These are phyloP conservation scores for Claviceps pusilla DNA, from an alignment of 2,329 filamentous ascomycete species.

Conservation along the genomic window DNA sequence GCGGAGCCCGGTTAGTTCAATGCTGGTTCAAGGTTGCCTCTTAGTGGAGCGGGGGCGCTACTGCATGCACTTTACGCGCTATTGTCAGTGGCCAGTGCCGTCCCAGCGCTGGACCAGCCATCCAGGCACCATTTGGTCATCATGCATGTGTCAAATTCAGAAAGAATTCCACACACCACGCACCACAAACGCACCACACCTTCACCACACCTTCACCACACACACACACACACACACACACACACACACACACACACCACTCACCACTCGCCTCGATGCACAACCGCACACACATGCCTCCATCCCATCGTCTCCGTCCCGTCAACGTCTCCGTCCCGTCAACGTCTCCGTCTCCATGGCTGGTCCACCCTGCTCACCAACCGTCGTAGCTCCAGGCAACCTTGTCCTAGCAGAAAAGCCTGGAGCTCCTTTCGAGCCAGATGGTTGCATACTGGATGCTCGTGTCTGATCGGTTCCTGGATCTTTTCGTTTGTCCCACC, in stretches of 20 bases:
- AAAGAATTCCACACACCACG: too few species aligned
- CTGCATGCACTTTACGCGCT: neutral
- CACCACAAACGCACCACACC: neutral
- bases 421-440: slow-evolving; percentile 3
- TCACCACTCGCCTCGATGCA: neutral
- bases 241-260: neutral
- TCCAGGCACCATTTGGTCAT: too few species aligned
- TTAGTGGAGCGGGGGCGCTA: neutral
- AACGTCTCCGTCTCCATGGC: neutral
- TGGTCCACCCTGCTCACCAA: slow-evolving; percentile 1
- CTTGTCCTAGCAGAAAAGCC: slow-evolving; percentile 8
- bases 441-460: neutral
- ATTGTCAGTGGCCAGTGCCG: too few species aligned
- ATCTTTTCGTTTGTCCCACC: slow-evolving; percentile 1
- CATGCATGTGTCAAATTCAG: too few species aligned
- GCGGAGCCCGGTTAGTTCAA: too few species aligned
- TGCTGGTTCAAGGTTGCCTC: neutral
- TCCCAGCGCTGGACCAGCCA: neutral
- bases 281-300: neutral
- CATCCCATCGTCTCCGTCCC: neutral
- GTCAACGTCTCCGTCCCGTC: neutral
- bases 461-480: slow-evolving; percentile 5
- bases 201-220: neutral
- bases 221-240: neutral
- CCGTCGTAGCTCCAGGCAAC: slow-evolving; percentile 17